Conservation (phyloP, 768 basidiomycete species). For the Rhodotorula toruloides region DNA sequence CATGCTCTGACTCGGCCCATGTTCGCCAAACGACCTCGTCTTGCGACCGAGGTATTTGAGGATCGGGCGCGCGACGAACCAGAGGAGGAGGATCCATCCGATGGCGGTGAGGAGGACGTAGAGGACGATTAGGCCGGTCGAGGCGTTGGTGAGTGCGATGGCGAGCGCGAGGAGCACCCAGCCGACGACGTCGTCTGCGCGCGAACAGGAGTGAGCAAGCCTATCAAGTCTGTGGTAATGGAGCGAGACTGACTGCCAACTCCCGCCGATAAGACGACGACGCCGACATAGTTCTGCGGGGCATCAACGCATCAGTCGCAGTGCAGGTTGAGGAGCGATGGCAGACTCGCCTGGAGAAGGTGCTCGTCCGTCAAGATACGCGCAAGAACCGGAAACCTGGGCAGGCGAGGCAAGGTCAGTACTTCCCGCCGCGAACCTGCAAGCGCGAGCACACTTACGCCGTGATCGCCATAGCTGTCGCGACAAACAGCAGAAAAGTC, state of each 20-base stretch:
- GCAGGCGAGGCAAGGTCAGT: conserved; percentile 49
- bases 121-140: conserved; percentile 66
- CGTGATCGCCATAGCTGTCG: conserved; percentile 60
- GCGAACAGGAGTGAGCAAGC: too few species aligned
- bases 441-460: neutral
- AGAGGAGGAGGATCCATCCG: conserved; percentile 48
- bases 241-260: conserved; percentile 51
- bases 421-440: neutral
- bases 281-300: conserved; percentile 77
- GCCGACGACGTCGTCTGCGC: conserved; percentile 58
- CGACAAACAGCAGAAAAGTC: conserved; percentile 77
- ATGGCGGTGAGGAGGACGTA: conserved; percentile 66
- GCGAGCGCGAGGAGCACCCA: conserved; percentile 80
- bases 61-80: conserved; percentile 29
- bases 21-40: conserved; percentile 67
- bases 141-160: conserved; percentile 76
- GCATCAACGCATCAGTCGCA: too few species aligned
- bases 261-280: conserved; percentile 74
- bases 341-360: conserved; percentile 72
- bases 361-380: conserved; percentile 73
- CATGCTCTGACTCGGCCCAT: conserved; percentile 59
- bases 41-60: conserved; percentile 63
- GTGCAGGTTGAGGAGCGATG: too few species aligned
- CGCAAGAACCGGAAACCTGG: conserved; percentile 59
- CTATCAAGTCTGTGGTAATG: neutral